phyloP scores from a whole-genome alignment of 106 monocot species.

The Dactylorhiza incarnata region DNA sequence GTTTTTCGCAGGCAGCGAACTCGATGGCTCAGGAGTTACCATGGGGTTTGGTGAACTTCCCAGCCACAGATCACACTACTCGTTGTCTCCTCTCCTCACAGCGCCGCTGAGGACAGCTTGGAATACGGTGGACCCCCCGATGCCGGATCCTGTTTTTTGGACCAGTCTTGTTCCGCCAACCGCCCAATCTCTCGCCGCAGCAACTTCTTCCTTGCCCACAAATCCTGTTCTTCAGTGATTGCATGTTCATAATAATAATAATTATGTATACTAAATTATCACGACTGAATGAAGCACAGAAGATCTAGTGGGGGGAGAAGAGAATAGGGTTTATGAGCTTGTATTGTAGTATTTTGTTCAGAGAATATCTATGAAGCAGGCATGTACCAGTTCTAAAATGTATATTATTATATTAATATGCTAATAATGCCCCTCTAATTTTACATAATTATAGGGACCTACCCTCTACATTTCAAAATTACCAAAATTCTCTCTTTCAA shows the following conservation, averaged over 20 bases:
- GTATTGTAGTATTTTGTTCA: not conserved
- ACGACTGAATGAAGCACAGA: not conserved
- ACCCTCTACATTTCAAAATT: no score
- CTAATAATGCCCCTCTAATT: not conserved
- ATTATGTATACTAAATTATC: not conserved
- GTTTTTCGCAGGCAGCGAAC: constrained; percentile 24
- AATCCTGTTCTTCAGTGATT: constrained; percentile 3
- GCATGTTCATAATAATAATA: not conserved
- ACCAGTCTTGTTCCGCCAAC: constrained; percentile 42
- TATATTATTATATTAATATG: not conserved
- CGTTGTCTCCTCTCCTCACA: constrained; percentile 35
- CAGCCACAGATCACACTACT: constrained; percentile 34
- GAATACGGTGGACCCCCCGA: constrained; percentile 50
- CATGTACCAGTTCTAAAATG: not conserved
- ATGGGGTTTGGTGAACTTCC: constrained; percentile 26
- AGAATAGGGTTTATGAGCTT: not conserved
- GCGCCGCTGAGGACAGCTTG: constrained; percentile 41
- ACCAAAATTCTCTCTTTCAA: no score
- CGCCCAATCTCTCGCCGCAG: constrained; percentile 20
- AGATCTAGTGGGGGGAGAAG: not conserved
- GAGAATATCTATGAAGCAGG: not conserved
- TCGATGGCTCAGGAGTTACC: constrained; percentile 26
- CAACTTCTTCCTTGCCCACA: constrained; percentile 19
- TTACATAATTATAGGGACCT: no score
- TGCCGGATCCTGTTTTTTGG: constrained; percentile 66